Evolutionary conservation across 768 basidiomycete species (phyloP).

Genomic region (Stropharia rugosoannulata): DNA sequence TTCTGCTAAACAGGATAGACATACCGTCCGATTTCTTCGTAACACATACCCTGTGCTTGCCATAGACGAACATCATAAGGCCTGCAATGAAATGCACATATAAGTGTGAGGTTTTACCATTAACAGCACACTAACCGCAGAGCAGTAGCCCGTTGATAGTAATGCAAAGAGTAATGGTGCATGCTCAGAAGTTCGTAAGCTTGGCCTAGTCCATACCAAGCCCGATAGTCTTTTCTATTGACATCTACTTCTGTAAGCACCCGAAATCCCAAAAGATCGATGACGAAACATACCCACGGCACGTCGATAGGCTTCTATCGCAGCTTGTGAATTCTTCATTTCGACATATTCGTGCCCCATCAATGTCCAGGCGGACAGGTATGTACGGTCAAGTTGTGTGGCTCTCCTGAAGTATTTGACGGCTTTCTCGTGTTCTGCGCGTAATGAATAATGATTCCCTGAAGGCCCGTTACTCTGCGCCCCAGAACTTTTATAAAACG

Average conservation of each 20-base stretch:
- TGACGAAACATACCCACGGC: constrained; percentile 76
- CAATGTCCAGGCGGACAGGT: constrained; percentile 96
- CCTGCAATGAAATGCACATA: constrained; percentile 34
- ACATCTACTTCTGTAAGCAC: constrained; percentile 57
- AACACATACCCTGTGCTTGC: constrained; percentile 93
- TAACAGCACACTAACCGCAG: constrained; percentile 53
- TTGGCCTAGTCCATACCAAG: constrained; percentile 98
- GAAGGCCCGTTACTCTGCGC: constrained; percentile 5
- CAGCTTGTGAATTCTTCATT: constrained; percentile 98
- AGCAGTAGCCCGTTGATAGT: constrained; percentile 95
- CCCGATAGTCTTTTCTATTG: constrained; percentile 94
- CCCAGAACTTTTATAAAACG: background rate
- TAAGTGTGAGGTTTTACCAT: background rate
- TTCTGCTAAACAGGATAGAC: constrained; percentile 7
- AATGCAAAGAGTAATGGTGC: constrained; percentile 95
- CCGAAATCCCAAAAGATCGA: background rate
- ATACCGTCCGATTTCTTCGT: constrained; percentile 87
- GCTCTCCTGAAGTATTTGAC: constrained; percentile 94
- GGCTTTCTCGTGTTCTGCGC: constrained; percentile 93
- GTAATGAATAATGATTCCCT: constrained; percentile 98
- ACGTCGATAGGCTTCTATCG: constrained; percentile 95
- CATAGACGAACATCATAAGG: constrained; percentile 96
- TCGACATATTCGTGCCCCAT: constrained; percentile 99
- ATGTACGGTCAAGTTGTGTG: constrained; percentile 92
- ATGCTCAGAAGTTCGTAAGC: constrained; percentile 96